phyloP scores from a whole-genome alignment of 106 monocot species.

The Allium cepa region DNA sequence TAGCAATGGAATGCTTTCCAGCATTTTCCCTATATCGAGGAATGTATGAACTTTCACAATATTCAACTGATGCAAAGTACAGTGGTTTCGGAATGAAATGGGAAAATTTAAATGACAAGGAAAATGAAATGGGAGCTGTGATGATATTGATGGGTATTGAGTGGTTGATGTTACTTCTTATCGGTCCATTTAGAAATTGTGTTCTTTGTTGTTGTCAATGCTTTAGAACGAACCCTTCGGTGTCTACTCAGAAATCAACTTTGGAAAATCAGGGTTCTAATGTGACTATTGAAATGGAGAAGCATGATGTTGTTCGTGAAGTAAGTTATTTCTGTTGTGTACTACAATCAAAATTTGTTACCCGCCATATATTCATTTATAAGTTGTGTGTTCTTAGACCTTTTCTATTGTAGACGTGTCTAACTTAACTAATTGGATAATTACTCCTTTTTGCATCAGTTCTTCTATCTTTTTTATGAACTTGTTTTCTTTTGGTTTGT shows the following conservation, averaged over 20 bases:
- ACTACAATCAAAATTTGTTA: too few species aligned
- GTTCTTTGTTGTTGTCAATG: constrained; percentile 3
- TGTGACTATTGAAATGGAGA: constrained; percentile 53
- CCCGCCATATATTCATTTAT: too few species aligned
- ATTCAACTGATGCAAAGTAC: constrained; percentile 27
- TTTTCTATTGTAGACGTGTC: too few species aligned
- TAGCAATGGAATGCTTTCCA: constrained; percentile 60
- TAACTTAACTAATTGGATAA: too few species aligned
- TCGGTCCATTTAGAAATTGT: constrained; percentile 50
- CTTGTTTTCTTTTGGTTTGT: too few species aligned
- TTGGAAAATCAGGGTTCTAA: constrained; percentile 25
- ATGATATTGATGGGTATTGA: constrained; percentile 59
- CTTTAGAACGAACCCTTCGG: constrained; percentile 10
- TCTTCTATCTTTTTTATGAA: too few species aligned
- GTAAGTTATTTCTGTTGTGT: constrained; percentile 15
- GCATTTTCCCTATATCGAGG: constrained; percentile 71
- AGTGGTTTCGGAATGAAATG: constrained; percentile 66
- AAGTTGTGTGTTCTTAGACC: too few species aligned
- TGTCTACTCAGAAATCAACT: constrained; percentile 10
- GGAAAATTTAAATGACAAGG: constrained; percentile 32
- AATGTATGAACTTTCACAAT: constrained; percentile 57
- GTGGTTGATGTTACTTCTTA: constrained; percentile 51
- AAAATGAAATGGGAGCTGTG: constrained; percentile 52
- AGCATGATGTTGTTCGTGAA: constrained; percentile 51
- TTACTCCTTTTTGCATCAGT: too few species aligned